Evolutionary conservation across 2,329 filamentous ascomycete genomes (phyloP).

Genomic region (Sclerotinia borealis): DNA sequence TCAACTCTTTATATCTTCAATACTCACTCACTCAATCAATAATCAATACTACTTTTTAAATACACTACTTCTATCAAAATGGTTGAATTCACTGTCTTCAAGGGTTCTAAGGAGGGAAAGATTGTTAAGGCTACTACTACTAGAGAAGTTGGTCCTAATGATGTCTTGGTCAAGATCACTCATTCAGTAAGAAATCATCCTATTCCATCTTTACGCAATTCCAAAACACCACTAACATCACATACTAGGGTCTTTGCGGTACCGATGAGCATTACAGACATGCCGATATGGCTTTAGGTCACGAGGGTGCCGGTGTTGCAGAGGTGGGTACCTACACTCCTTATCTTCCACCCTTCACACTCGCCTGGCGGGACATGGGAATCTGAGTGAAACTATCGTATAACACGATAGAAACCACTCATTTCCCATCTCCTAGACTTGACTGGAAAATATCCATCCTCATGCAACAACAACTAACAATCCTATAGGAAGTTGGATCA

Average conservation of each 20-base stretch:
- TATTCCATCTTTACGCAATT: not conserved
- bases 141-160: slow-evolving; percentile 41
- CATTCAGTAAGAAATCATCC: slow-evolving; percentile 38
- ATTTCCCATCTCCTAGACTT: slow-evolving; percentile 7
- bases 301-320: slow-evolving; percentile 45
- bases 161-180: slow-evolving; percentile 58
- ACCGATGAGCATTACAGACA: slow-evolving; percentile 43
- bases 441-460: not conserved
- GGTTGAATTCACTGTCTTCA: slow-evolving; percentile 54
- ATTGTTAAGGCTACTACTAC: slow-evolving; percentile 46
- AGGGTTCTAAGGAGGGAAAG: slow-evolving; percentile 51
- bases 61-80: slow-evolving; percentile 13
- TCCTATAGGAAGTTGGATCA: slow-evolving; percentile 33
- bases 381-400: not conserved
- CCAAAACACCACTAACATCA: not conserved
- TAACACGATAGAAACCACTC: not conserved
- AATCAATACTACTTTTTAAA: not conserved
- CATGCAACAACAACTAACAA: not conserved
- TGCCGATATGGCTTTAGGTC: slow-evolving; percentile 40
- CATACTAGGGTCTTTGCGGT: slow-evolving; percentile 50
- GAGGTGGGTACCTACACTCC: slow-evolving; percentile 23
- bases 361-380: slow-evolving; percentile 3
- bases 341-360: not conserved
- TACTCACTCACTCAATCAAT: not conserved
- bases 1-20: not conserved